phyloP scores from a whole-genome alignment of 495 filamentous ascomycete species.

The Jackrogersella minutella region DNA sequence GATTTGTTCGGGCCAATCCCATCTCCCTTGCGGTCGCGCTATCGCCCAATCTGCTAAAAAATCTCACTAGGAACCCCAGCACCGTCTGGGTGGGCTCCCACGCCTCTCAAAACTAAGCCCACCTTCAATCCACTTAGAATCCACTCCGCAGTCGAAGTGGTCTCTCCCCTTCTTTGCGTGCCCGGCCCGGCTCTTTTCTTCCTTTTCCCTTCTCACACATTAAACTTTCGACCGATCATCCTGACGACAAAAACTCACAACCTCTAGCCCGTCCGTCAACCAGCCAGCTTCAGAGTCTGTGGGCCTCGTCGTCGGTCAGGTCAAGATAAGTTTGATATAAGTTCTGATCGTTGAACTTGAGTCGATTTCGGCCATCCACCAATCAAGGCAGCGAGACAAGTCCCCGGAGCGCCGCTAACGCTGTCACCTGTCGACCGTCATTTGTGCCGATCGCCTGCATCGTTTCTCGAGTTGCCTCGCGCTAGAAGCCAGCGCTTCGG shows the following conservation, averaged over 20 bases:
- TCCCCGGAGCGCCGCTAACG: not conserved
- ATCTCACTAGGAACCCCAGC: not conserved
- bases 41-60: slow-evolving; percentile 39
- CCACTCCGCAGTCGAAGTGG: slow-evolving; percentile 11
- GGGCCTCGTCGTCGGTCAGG: slow-evolving; percentile 31
- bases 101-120: slow-evolving; percentile 5
- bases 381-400: slow-evolving; percentile 31
- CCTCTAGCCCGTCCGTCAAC: no score
- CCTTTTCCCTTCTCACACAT: slow-evolving; percentile 31
- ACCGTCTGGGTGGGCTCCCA: slow-evolving; percentile 26
- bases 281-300: slow-evolving; percentile 26
- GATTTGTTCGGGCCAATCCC: slow-evolving; percentile 42
- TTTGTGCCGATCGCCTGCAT: slow-evolving; percentile 19
- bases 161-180: slow-evolving; percentile 32
- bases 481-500: slow-evolving; percentile 38
- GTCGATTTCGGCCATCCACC: slow-evolving; percentile 24
- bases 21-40: slow-evolving; percentile 35
- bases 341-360: slow-evolving; percentile 26
- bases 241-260: slow-evolving; percentile 31
- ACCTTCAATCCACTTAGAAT: slow-evolving; percentile 12
- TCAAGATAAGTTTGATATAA: slow-evolving; percentile 24
- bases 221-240: slow-evolving; percentile 38
- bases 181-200: slow-evolving; percentile 34
- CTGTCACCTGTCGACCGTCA: slow-evolving; percentile 18
- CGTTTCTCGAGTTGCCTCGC: slow-evolving; percentile 22